Base-by-base conservation (phyloP, 768 basidiomycete species). In the Kwoniella heveanensis region DNA sequence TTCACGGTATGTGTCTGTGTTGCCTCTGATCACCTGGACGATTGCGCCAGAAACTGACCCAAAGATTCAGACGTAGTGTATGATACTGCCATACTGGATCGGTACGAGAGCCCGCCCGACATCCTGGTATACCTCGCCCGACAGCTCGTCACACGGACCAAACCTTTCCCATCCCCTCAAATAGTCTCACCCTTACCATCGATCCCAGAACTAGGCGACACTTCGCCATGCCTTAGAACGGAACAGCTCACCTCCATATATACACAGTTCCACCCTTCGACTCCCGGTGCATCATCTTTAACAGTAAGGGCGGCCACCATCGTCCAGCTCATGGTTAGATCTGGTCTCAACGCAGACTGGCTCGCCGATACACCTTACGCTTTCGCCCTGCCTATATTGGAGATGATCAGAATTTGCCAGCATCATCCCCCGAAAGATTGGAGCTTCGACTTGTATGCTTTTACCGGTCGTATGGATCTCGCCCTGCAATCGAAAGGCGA, bases 331-430 rank as follows among this genome's bases (percentile, higher is more conserved):
- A 73, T 80, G 62, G 68, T 78, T 7, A 47, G 57, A 2, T 25
- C 46, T 2, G 69, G 69, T 0, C 56, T 75, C 24, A 65, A 65
- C 10, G 19, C 26, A 8, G 66, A 68, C 5, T 75, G 70, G 65
- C 54, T 82, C 1, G 50, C 66, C 0, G 60, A 70, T 27, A 22
- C 80, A 0, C 69, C 77, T 6, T 60, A 73, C 17, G 76, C 73
- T 8, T 53, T 81, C 13, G 73, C 77, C 0, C 9, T 82, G n/a
- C 94, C 95, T 1, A 80, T 98, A 4, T 82, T 88, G 57, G 96
- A 98, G 77, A 90, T 90, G 1, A 83, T 89, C n/a, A 82, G 91
- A 64, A 87, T 88, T 9, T 92, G 91, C 65, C 92, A 95, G 74
- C 79, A 89, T 6, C 84, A 87, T 0, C 90, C 94, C 2, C 86